Base-by-base conservation (phyloP, 108 stramenopile genomes). In the Cyclotella baltica region DNA sequence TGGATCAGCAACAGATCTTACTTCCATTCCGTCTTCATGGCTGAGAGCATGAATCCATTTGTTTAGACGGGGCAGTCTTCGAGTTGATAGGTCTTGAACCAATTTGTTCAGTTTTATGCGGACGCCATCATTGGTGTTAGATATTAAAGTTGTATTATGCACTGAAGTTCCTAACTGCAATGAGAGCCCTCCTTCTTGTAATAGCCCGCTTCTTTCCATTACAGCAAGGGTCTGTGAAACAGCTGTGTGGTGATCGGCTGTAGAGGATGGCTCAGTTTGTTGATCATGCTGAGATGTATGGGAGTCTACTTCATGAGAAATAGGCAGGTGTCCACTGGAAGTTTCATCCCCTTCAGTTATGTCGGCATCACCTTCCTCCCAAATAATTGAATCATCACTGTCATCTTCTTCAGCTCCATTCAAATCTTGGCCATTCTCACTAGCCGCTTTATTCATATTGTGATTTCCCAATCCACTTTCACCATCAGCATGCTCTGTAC, bases 1-100 rank as follows among this genome's bases (percentile, higher is more conserved):
- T 38, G 81, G 69, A 70, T 81, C 81, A n/a, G 30, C 69, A 20
- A 75, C 70, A 29, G 74, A 33, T 37, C 81, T 51, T 53, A 70
- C 73, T 75, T 64, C 48, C 81, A 81, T 71, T 37, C 69, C 74
- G 67, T 81, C 81, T 55, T 73, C 74, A 47, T 75, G 70, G 33
- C 74, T 75, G 20, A 81, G 70, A 30, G 81, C 81, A 58, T 71
- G 43, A 10, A 81, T 81, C 81, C 81, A 81, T 65, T 46, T 62
- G 35, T 59, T 75, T n/a, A 81, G 38, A 27, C 67, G 81, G 20
- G 73, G 59, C 0, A 70, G 40, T n/a, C 46, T 61, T 29, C 47
- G 59, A 33, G 81, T 23, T 38, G 63, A 58, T 19, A 75, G 31
- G 34, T 35, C 50, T 23, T 70, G 35, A 0, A 75, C 55, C 3